Evolutionary conservation across 1,284 basidiomycete species (phyloP).

Genomic region (Fomitiporia mediterranea): DNA sequence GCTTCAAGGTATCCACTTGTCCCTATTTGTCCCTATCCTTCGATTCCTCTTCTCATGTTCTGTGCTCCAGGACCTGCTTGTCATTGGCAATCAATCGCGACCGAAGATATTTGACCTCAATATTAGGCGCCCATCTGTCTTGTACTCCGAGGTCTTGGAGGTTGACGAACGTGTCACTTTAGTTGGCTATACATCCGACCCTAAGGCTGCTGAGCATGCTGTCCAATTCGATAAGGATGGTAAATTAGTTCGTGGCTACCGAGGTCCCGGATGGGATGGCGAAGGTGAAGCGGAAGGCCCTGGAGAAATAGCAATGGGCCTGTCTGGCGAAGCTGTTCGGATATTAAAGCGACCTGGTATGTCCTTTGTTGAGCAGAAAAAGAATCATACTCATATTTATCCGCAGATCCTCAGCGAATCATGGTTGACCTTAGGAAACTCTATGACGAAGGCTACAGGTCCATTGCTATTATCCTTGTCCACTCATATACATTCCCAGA

Average conservation of each 20-base stretch:
- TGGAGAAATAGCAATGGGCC: constrained; percentile 73
- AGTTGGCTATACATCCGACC: constrained; percentile 90
- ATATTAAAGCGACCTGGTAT: constrained; percentile 75
- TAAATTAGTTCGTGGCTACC: constrained; percentile 62
- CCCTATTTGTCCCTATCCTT: neutral
- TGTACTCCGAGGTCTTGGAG: constrained; percentile 82
- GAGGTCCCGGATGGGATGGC: constrained; percentile 70
- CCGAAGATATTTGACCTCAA: constrained; percentile 88
- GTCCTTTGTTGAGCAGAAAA: too few relatives aligned
- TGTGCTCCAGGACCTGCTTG: constrained; percentile 60
- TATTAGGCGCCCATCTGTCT: constrained; percentile 71
- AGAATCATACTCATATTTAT: neutral
- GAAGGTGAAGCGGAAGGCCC: constrained; percentile 65
- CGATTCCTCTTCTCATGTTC: constrained; percentile 25
- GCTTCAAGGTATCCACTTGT: constrained; percentile 72
- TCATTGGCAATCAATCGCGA: constrained; percentile 91
- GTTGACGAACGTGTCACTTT: constrained; percentile 94
- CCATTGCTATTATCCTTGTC: constrained; percentile 81
- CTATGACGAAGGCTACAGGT: constrained; percentile 75
- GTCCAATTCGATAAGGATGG: constrained; percentile 72
- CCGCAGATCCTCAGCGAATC: constrained; percentile 46
- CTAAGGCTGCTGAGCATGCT: constrained; percentile 69
- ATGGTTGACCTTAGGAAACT: constrained; percentile 61
- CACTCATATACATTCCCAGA: constrained; percentile 91
- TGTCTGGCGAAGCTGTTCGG: constrained; percentile 90